A percentile compares a stretch with the other conserved stretches of the same genome.
Evolutionary conservation across 2,329 filamentous ascomycete genomes (phyloP).

Genomic region (Colletotrichum sidae): DNA sequence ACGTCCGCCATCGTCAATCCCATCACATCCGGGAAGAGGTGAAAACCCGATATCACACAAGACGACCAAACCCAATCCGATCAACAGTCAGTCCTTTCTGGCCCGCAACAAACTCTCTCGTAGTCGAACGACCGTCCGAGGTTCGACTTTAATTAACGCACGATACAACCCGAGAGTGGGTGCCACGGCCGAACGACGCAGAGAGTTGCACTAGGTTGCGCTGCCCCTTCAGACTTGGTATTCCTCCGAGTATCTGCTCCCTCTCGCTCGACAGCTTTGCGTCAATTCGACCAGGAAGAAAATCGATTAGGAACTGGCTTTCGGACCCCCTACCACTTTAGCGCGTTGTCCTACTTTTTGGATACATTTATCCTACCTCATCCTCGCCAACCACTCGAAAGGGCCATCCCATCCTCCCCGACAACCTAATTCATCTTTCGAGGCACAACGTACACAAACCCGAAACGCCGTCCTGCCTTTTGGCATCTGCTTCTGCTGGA

Average conservation of each 20-base stretch:
- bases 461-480: conserved; percentile 36
- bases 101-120: conserved; percentile 18
- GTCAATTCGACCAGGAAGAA: neutral
- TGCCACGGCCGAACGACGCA: conserved; percentile 26
- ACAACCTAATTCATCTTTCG: conserved; percentile 35
- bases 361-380: conserved; percentile 30
- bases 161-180: conserved; percentile 32
- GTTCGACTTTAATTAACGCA: conserved; percentile 34
- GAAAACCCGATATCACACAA: conserved; percentile 22
- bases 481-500: conserved; percentile 37
- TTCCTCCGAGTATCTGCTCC: too few relatives aligned
- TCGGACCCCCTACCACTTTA: conserved; percentile 24
- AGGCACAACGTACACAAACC: conserved; percentile 36
- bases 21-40: conserved; percentile 20
- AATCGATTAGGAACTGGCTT: conserved; percentile 24
- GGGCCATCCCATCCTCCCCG: conserved; percentile 34
- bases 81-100: conserved; percentile 31
- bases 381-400: conserved; percentile 14
- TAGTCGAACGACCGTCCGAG: conserved; percentile 35
- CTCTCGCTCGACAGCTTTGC: conserved; percentile 1
- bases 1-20: conserved; percentile 21
- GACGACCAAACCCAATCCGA: conserved; percentile 25
- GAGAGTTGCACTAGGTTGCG: neutral
- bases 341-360: conserved; percentile 30
- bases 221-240: too few relatives aligned